Evolutionary conservation across 306 rosid species (phyloP), one percentile per base, ranked within the genome.

Genomic region (Ziziphus jujuba): DNA sequence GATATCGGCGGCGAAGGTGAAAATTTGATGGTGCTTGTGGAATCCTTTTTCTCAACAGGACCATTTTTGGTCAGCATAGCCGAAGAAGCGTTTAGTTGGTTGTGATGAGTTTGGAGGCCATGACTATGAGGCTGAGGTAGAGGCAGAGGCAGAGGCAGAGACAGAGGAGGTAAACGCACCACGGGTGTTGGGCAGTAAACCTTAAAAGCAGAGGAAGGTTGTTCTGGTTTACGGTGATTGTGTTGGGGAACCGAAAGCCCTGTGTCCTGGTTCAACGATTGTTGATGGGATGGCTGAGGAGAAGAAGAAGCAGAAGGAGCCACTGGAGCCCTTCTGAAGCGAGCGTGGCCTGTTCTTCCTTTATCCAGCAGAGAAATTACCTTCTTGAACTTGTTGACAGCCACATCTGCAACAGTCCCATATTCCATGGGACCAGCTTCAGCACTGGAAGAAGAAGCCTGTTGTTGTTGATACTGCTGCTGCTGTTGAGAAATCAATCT

Each of bases 301-400:
- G 49, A 23, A 1, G 44, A 61, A 11, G 70, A 51, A 5, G 78
- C 10, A 14, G 74, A 14, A 7, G 75, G 60, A n/a, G 76, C 17
- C 0, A 57, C 23, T 3, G 86, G 83, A 22, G 83, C 87, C 45
- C 78, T 82, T 76, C 96, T 66, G 67, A 88, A 91, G 17, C 97
- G 96, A 36, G 97, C 97, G 24, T 88, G 97, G 9, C 97, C 97
- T 3, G 70, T 71, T 78, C 87, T 61, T 7, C 81, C 81, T 35
- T 56, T 75, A 31, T 84, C 89, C 4, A 84, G 81, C 17, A 86
- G 72, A 11, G 91, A 82, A 72, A 91, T 84, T 3, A 91, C 89
- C 86, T 77, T 87, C 50, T 36, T 82, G 85, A 91, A 91, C 68
- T 74, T 83, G 61, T 62, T 76, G 23, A 91, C 87, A 0, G 95